Percentiles rank a stretch among this genome's conserved stretches.
Conservation (phyloP, 1,284 basidiomycete genomes). For the Trichosporon ovoides region DNA sequence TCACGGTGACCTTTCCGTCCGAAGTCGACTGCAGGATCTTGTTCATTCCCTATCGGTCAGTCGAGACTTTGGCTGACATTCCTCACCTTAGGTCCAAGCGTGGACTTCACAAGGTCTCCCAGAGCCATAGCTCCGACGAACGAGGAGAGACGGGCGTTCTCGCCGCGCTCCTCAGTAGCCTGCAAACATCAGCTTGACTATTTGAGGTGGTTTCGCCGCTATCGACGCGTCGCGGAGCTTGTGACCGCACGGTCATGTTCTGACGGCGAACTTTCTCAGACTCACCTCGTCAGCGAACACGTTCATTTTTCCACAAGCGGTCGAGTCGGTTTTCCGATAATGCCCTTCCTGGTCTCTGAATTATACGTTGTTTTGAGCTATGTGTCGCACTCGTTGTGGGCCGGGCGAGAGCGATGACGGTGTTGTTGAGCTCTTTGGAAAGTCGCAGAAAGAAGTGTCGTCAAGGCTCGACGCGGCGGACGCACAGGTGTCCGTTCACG, state of each 20-base stretch:
- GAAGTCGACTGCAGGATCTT: slow-evolving; percentile 68
- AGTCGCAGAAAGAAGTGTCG: slow-evolving; percentile 10
- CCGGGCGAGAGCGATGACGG: neutral
- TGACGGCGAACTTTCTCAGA: slow-evolving; percentile 1
- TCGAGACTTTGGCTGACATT: neutral
- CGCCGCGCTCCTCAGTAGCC: slow-evolving; percentile 97
- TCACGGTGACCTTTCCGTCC: slow-evolving; percentile 89
- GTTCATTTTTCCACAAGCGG: slow-evolving; percentile 41
- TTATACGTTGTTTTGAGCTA: neutral
- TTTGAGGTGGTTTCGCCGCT: neutral
- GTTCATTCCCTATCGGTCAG: slow-evolving; percentile 50
- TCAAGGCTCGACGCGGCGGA: slow-evolving; percentile 6
- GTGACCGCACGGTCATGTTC: neutral
- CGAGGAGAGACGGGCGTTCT: slow-evolving; percentile 95
- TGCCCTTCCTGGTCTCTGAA: neutral
- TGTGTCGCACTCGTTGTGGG: neutral
- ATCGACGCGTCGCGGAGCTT: neutral
- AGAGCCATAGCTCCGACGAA: slow-evolving; percentile 96
- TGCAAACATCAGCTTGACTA: slow-evolving; percentile 40
- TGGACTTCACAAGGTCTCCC: slow-evolving; percentile 97
- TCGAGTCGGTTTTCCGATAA: neutral
- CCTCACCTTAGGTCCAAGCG: slow-evolving; percentile 88
- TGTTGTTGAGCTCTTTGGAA: slow-evolving; percentile 5
- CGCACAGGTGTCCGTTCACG: neutral
- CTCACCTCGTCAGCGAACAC: slow-evolving; percentile 49